phyloP scores from a whole-genome alignment of 2,329 filamentous ascomycete genomes.

The Ceratocystis cubensis region DNA sequence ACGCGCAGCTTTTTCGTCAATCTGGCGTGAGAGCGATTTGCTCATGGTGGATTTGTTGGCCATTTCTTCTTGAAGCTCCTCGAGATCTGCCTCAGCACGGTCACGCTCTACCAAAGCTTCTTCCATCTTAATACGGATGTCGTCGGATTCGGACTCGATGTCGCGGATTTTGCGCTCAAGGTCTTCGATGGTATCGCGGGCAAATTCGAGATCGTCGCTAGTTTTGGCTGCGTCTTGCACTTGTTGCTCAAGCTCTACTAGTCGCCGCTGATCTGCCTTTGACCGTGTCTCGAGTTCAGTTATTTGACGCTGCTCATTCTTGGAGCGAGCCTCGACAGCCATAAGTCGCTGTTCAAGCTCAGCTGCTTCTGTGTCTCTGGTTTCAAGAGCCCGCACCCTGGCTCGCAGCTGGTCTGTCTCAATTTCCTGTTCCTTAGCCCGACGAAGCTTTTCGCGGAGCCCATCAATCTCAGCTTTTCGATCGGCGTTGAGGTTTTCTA shows the following conservation, averaged over 20 bases:
- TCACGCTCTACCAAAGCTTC: conserved; percentile 43
- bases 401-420: conserved; percentile 16
- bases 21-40: conserved; percentile 60
- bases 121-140: conserved; percentile 42
- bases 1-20: conserved; percentile 56
- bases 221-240: conserved; percentile 23
- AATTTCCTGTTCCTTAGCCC: conserved; percentile 16
- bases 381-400: conserved; percentile 14
- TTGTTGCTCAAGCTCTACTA: conserved; percentile 45
- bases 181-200: conserved; percentile 46
- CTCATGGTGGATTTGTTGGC: conserved; percentile 66
- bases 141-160: conserved; percentile 42
- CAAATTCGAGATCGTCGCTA: conserved; percentile 42
- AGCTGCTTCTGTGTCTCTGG: conserved; percentile 15
- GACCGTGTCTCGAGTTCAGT: conserved; percentile 47
- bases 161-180: conserved; percentile 43
- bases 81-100: conserved; percentile 45
- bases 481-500: conserved; percentile 14
- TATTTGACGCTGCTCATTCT: conserved; percentile 39
- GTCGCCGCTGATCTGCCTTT: conserved; percentile 41
- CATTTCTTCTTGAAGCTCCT: conserved; percentile 63
- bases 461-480: conserved; percentile 14
- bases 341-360: conserved; percentile 35
- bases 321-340: conserved; percentile 46
- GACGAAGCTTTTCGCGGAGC: conserved; percentile 14